Base-by-base conservation (phyloP, 2,329 filamentous ascomycete species). In the Xylaria hypoxylon region DNA sequence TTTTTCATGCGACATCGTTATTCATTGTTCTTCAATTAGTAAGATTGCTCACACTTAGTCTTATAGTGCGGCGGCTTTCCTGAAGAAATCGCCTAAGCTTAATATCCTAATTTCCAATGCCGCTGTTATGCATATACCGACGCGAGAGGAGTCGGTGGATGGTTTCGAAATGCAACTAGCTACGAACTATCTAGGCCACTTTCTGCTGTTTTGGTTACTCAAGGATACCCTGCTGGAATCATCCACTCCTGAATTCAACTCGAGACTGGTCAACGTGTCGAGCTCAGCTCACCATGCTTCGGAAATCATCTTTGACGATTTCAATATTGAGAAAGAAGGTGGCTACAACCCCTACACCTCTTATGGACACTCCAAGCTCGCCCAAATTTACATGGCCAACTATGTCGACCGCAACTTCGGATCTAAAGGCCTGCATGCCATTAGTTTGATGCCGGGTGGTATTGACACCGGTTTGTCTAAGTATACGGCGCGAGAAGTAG, bases 311-410 rank as follows among this genome's bases (percentile, higher is more conserved):
- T 59, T 31, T 7, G 59, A 63, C 31, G 51, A 67, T 15, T 48
- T 62, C 38, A 55, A 63, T 15, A n/a, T 56, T 1, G 44, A 66
- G 10, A 33, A 53, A 2, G 50, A 52, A 15, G 13, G 26, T 24
- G 48, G 2, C 13, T 67, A 67, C 47, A n/a, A 50, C 4, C 47
- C 59, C 13, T 6, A 10, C 2, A 19, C 1, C 13, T 60, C 64
- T 2, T 69, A 85, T 68, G 80, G 77, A 0, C 77, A 82, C 57
- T 71, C 72, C 33, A 86, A 85, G 70, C 75, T 77, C 0, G 81
- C 83, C 3, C 82, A 81, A 62, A 79, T 85, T 42, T 83, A 77
- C 62, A 79, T 82, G 68, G 78, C 82, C 13, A 84, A 81, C 68
- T 76, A 83, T 59, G 78, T 86, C 17, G 82, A 85, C 38, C 78